Evolutionary conservation across 495 filamentous ascomycete species (phyloP).

Genomic region (Xylaria curta): DNA sequence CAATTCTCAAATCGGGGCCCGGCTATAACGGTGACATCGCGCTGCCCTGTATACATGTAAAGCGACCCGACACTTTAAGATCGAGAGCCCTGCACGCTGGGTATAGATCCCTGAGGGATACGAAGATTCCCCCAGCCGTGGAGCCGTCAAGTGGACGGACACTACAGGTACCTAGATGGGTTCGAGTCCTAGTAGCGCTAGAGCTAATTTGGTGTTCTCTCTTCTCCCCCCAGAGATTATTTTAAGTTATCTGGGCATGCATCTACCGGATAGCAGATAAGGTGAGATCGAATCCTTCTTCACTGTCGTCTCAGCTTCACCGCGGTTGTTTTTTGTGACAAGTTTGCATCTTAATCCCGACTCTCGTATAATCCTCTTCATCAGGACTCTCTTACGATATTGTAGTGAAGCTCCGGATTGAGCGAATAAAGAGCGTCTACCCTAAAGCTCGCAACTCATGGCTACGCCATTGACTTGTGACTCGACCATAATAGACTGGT

Average conservation of each 20-base stretch:
- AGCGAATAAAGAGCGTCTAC: not conserved
- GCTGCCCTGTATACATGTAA: not conserved
- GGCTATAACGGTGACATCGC: not conserved
- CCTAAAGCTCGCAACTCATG: not conserved
- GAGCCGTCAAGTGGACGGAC: too few species aligned
- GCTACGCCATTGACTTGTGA: not conserved
- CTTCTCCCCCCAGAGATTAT: not conserved
- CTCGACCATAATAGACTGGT: not conserved
- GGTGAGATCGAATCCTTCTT: not conserved
- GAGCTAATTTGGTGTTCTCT: too few species aligned
- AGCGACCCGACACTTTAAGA: not conserved
- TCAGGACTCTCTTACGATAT: not conserved
- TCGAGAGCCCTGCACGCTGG: not conserved
- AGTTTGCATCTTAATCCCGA: not conserved
- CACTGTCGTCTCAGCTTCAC: not conserved
- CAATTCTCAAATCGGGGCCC: not conserved
- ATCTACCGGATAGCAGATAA: not conserved
- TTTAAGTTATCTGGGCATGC: not conserved
- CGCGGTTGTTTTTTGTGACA: not conserved
- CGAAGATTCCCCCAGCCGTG: not conserved
- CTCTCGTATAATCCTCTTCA: not conserved
- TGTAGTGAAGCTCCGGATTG: not conserved
- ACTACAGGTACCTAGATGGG: too few species aligned
- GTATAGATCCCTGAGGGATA: not conserved
- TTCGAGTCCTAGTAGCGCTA: too few species aligned